Evolutionary conservation across 106 monocot genomes (phyloP), one percentile per base, ranked within the genome.

Genomic region (Dioscorea alata): DNA sequence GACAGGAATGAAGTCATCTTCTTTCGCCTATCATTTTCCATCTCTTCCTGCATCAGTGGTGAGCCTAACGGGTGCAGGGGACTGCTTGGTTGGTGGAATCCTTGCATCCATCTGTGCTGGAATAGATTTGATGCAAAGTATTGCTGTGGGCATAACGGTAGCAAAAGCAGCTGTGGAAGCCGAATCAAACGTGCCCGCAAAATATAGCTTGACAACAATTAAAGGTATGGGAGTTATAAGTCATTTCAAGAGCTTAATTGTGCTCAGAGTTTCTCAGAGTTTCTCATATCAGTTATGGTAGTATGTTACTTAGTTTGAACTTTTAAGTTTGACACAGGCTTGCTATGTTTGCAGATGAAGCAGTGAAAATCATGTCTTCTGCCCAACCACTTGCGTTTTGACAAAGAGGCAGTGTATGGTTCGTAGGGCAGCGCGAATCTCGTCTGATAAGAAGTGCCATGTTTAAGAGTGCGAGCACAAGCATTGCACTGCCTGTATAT

Each of bases 71-170:
- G 87, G 94, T 58, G 94, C 90, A 49, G 94, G 90, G 17, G 90
- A 94, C 69, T 90, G 94, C 64, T 85, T 94, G 42, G 94, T 94
- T 77, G 94, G 77, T 54, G 90, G 94, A 65, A 74, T 82, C 7
- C 69, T 90, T 74, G 78, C 88, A 50, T 89, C 90, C 0, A 61
- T 88, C 33, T 83, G 79, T 59, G 65, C 28, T 68, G 90, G 94
- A 42, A 75, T 90, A 52, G 81, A 90, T 76, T 24, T 90, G 42
- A 73, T 77, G 59, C 78, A 72, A 61, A 88, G 85, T 70, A 66
- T 78, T 14, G 90, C 90, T 6, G 83, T 88, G 4, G 94, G 85
- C 20, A 48, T 85, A 22, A 75, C 85, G 23, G 70, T 77, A n/a
- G 94, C 90, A 19, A 94, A 90, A 74, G 76, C 71, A 59, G 84